Conservation (phyloP, 257 asterid species). For the Henckelia pumila region DNA sequence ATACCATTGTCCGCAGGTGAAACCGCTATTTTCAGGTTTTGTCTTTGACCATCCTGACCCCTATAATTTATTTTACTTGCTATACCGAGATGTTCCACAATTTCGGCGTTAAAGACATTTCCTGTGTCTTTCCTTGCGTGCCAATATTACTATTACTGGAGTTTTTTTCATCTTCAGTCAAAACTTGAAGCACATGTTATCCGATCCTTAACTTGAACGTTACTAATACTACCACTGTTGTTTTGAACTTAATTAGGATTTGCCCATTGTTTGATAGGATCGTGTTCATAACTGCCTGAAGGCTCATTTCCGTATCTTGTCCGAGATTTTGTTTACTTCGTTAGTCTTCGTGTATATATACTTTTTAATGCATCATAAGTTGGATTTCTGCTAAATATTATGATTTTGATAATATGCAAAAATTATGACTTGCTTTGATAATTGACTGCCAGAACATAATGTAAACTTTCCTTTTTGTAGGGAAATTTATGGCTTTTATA, state of each 20-base stretch:
- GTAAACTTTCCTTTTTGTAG: constrained; percentile 40
- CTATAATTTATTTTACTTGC: not conserved
- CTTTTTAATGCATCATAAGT: not conserved
- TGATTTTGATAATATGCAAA: not conserved
- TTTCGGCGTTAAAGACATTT: not conserved
- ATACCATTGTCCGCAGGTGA: not conserved
- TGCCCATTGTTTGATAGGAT: not conserved
- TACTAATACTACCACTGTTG: no score
- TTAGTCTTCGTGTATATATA: not conserved
- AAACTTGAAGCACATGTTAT: not conserved
- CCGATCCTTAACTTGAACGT: not conserved
- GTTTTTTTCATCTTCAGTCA: not conserved
- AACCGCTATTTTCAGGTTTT: not conserved
- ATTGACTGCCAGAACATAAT: constrained; percentile 10
- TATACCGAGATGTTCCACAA: no score
- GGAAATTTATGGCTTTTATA: constrained; percentile 58
- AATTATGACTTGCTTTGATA: not conserved
- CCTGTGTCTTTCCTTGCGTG: not conserved
- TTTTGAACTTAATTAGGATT: not conserved
- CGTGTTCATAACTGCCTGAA: not conserved
- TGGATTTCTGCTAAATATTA: not conserved
- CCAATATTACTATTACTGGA: no score
- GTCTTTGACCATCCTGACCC: not conserved
- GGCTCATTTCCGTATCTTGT: constrained; percentile 2
- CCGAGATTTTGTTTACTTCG: not conserved